Conservation (phyloP, 1,284 basidiomycete species). For the Cutaneotrichosporon mucoides region DNA sequence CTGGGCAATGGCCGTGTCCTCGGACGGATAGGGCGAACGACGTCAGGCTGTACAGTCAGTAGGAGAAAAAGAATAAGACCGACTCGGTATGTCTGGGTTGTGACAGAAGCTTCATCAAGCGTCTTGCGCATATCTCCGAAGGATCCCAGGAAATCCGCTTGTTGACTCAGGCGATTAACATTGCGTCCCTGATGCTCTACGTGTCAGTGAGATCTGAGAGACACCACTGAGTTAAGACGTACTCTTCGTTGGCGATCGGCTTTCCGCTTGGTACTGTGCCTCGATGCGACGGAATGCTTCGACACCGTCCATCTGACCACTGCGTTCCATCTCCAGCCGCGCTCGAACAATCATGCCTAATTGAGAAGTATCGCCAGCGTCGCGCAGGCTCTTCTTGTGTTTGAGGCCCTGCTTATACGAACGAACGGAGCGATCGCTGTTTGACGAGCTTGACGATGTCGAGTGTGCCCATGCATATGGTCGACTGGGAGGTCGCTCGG, state of each 20-base stretch:
- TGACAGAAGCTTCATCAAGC: not conserved
- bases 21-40: not conserved
- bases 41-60: not conserved
- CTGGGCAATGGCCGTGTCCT: no score
- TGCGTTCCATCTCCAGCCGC: not conserved
- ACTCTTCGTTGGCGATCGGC: not conserved
- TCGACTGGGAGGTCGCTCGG: not conserved
- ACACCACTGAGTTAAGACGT: not conserved
- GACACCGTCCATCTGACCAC: not conserved
- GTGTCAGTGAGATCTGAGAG: not conserved
- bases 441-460: not conserved
- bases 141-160: not conserved
- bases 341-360: not conserved
- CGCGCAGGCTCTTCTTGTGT: not conserved
- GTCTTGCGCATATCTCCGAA: conserved; percentile 1
- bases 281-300: not conserved
- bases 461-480: not conserved
- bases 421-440: not conserved
- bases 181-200: not conserved
- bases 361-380: not conserved
- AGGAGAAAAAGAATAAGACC: not conserved
- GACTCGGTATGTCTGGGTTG: not conserved
- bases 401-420: not conserved
- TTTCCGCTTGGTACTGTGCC: not conserved
- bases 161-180: not conserved